These are phyloP conservation scores for Curvularia eragrostidis DNA, from an alignment of 2,329 filamentous ascomycete species.

Conservation along the genomic window DNA sequence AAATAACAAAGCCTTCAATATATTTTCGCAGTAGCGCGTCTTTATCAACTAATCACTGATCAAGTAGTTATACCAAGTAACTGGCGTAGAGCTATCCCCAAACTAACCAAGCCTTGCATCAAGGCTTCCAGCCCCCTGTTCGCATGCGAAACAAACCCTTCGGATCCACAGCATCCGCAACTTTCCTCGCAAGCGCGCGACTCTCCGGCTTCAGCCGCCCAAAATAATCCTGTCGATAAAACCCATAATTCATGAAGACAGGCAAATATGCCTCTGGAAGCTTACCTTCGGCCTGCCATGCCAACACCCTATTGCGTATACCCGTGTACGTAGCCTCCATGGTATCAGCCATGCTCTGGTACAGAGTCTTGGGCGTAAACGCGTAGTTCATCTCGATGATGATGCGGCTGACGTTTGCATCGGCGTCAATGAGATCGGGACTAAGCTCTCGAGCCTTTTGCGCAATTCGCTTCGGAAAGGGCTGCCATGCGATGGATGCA, in stretches of 20 bases:
- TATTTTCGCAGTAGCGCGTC: background rate
- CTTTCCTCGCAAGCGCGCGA: conserved; percentile 45
- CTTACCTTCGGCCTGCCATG: conserved; percentile 47
- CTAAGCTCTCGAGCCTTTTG: conserved; percentile 26
- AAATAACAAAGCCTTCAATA: background rate
- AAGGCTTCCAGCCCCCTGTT: conserved; percentile 53
- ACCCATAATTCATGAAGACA: conserved; percentile 58
- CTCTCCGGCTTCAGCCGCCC: conserved; percentile 47
- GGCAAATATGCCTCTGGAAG: conserved; percentile 54
- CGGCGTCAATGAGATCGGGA: conserved; percentile 51
- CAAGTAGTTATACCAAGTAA: background rate
- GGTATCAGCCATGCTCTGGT: conserved; percentile 51
- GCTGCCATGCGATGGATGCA: conserved; percentile 46
- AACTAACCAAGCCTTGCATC: background rate
- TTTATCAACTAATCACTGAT: background rate
- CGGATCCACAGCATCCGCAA: conserved; percentile 51
- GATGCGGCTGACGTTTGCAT: conserved; percentile 52
- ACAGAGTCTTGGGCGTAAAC: conserved; percentile 42
- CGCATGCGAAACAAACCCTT: conserved; percentile 50
- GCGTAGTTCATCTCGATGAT: conserved; percentile 56
- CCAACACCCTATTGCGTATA: conserved; percentile 46
- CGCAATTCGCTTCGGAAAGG: conserved; percentile 41
- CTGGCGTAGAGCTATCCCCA: background rate
- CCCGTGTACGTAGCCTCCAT: conserved; percentile 51
- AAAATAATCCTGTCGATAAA: conserved; percentile 56